Evolutionary conservation across 2,329 filamentous ascomycete genomes (phyloP), one percentile per base, ranked within the genome.

Genomic region (Cryphonectria nitschkei): DNA sequence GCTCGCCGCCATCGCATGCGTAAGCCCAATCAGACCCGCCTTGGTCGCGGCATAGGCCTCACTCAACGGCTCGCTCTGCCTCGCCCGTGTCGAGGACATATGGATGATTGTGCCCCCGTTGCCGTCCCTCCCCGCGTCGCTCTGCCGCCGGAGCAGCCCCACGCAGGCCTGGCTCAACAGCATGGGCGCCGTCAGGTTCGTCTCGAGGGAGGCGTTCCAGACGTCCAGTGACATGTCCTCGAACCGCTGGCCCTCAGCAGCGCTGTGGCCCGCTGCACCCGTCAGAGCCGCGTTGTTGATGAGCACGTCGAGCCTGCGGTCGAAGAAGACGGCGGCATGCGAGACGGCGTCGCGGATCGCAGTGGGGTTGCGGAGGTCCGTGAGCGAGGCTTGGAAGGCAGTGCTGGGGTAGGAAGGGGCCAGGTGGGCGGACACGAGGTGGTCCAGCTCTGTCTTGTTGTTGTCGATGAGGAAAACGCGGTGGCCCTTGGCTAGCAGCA

Each of bases 21-120:
- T 83, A 39, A 87, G 74, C 0, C 85, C 85, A 11, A 87, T 75
- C 34, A 87, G 75, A 0, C 84, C 84, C 2, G 84, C 85, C 76
- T 87, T 87, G 0, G 82, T 84, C 0, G 84, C 78, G 1, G 83
- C 82, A 70, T 87, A 87, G 0, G 81, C 81, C 76, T 87, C 85
- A 70, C 84, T 84, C 68, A 85, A 79, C 0, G 80, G 75, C 75
- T 87, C 85, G 54, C 82, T 80, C 78, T 86, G 84, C 62, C 82
- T 76, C 0, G 84, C 85, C 37, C 85, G 80, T 8, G 85, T 87
- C 1, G 83, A 85, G 0, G 84, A 84, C 46, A 87, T 81, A 74
- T 86, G 82, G 68, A 87, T 80, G 46, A 84, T 78, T 34, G 75
- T 77, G 11, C 78, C 77, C 22, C 46, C 46, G 43, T 6, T n/a